Percentiles rank a stretch among this genome's conserved stretches.
Evolutionary conservation across 495 filamentous ascomycete genomes (phyloP).

Genomic region (Penicillium subrubescens): DNA sequence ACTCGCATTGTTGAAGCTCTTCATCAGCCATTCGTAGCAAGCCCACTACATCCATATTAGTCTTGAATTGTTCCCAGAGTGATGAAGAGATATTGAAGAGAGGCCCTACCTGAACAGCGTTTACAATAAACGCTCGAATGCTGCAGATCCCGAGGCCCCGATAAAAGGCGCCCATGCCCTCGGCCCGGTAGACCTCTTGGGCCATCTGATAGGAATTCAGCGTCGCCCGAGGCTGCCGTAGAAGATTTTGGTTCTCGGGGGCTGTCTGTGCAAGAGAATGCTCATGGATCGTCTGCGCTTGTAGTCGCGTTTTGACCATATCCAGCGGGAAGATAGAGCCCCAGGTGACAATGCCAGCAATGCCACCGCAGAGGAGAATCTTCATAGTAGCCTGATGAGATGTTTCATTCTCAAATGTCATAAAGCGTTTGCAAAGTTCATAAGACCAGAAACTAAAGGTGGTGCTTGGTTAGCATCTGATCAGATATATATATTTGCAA

Average conservation of each 20-base stretch:
- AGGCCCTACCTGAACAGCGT: conserved; percentile 59
- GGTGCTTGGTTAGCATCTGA: conserved; percentile 9
- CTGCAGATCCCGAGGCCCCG: conserved; percentile 78
- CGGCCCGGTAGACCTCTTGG: conserved; percentile 61
- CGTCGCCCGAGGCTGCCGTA: conserved; percentile 26
- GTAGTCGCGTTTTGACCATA: conserved; percentile 84
- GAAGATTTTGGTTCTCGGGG: conserved; percentile 33
- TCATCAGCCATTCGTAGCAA: conserved; percentile 83
- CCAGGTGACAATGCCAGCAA: conserved; percentile 86
- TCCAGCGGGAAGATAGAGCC: conserved; percentile 84
- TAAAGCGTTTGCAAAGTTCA: conserved; percentile 64
- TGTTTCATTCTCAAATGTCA: conserved; percentile 45
- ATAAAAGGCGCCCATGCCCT: conserved; percentile 72
- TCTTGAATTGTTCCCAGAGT: background rate
- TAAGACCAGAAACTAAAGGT: conserved; percentile 78
- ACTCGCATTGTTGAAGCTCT: conserved; percentile 29
- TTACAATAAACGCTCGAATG: conserved; percentile 81
- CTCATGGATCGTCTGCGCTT: conserved; percentile 58
- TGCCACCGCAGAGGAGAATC: conserved; percentile 76
- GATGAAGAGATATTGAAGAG: background rate
- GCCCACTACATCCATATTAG: conserved; percentile 61
- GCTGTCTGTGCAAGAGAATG: conserved; percentile 23
- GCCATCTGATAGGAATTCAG: conserved; percentile 63
- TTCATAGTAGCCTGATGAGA: conserved; percentile 56
- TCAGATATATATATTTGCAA: conserved; percentile 9